These are phyloP conservation scores for Pyrenophora graminea DNA, from an alignment of 2,329 filamentous ascomycete genomes.

Conservation along the genomic window DNA sequence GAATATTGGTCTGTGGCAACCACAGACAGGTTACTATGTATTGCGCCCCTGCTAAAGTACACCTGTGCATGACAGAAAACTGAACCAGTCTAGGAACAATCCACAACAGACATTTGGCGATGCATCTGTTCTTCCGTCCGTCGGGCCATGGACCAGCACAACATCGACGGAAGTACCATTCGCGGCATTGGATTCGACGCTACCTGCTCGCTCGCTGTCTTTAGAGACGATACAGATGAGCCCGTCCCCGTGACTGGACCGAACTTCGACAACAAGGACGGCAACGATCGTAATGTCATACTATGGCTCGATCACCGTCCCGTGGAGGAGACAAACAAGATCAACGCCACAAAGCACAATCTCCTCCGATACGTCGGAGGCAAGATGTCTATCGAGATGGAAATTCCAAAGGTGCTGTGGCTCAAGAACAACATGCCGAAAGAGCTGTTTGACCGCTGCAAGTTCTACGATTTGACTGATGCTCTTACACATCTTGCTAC, in stretches of 20 bases:
- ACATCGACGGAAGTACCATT: slow-evolving; percentile 74
- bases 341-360: slow-evolving; percentile 91
- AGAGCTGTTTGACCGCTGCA: slow-evolving; percentile 87
- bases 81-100: slow-evolving; percentile 75
- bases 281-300: slow-evolving; percentile 90
- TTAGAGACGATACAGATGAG: slow-evolving; percentile 85
- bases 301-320: slow-evolving; percentile 97
- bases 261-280: slow-evolving; percentile 74
- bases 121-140: slow-evolving; percentile 91
- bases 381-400: slow-evolving; percentile 99
- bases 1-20: slow-evolving; percentile 59
- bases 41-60: slow-evolving; percentile 8
- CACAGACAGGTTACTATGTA: slow-evolving; percentile 60
- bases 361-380: slow-evolving; percentile 94
- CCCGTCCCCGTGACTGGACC: slow-evolving; percentile 89
- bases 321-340: slow-evolving; percentile 85
- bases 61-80: neutral
- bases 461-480: slow-evolving; percentile 94
- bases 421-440: slow-evolving; percentile 97
- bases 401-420: slow-evolving; percentile 98
- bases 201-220: slow-evolving; percentile 95
- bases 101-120: slow-evolving; percentile 93
- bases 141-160: slow-evolving; percentile 78
- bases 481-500: slow-evolving; percentile 94
- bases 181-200: slow-evolving; percentile 96